Evolutionary conservation across 768 basidiomycete species (phyloP), one percentile per base, ranked within the genome.

Genomic region (Lepiota brunneoincarnata): DNA sequence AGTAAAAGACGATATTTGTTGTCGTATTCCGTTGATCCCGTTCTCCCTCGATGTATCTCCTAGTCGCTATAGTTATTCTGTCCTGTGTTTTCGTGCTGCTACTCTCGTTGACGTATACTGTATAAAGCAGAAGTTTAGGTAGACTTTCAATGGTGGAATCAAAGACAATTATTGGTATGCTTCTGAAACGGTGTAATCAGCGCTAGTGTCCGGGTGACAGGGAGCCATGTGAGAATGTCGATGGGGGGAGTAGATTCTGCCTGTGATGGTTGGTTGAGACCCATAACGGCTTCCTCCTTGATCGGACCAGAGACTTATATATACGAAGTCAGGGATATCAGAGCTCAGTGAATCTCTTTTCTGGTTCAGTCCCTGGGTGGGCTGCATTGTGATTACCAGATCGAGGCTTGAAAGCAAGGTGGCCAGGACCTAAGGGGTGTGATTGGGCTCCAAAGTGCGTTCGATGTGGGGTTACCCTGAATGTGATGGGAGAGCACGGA

Each of bases 231-330:
- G 45, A 18, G 46, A 54, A 47, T 21, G 34, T 31, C 28, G 34
- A 21, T 47, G 45, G 24, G 24, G 18, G 28, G 36, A n/a, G 43
- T 35, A 36, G 12, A 47, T 47, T 40, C 44, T 40, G 44, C 15
- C 24, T 45, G 34, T 41, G 49, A 20, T 26, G 6, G 12, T 26
- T 6, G 35, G 34, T 49, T 38, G 49, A 31, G 15, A 18, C 21
- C 20, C 23, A 49, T 40, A 4, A n/a, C 20, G 28, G 39, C 45
- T 47, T 35, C 46, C 39, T 54, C 53, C 45, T 34, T 47, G 46
- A 54, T 54, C 53, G 53, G 44, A 54, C 31, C 15, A 24, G 24
- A 1, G 50, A 44, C 24, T 42, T 42, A 47, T 23, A 44, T 17
- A 38, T 44, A 39, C 10, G 18, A 35, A 35, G 42, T 21, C 51